Evolutionary conservation across 73 alveolate genomes (phyloP).

Genomic region (Paramecium caudatum): DNA sequence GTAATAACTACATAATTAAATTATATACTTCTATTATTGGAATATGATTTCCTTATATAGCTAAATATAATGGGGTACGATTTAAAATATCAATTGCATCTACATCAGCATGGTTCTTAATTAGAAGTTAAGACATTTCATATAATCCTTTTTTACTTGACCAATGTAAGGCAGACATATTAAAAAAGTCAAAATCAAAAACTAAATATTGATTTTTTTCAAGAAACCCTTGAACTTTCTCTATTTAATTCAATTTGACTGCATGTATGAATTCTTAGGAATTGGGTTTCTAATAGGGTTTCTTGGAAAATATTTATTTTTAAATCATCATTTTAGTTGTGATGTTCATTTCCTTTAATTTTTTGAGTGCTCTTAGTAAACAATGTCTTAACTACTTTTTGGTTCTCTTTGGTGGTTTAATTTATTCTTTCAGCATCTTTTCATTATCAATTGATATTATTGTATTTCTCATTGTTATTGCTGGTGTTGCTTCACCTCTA

Average conservation of each 20-base stretch:
- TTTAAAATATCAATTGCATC: constrained; percentile 48
- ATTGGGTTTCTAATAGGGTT: not conserved
- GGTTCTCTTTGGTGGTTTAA: constrained; percentile 51
- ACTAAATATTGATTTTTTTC: constrained; percentile 60
- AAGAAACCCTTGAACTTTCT: not conserved
- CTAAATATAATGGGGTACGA: constrained; percentile 36
- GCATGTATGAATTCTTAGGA: constrained; percentile 51
- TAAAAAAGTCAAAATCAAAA: constrained; percentile 64
- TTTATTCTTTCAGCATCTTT: not conserved
- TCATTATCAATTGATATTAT: not conserved
- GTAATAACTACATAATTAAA: not conserved
- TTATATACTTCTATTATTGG: not conserved
- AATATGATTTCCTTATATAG: constrained; percentile 8
- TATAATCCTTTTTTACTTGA: constrained; percentile 54
- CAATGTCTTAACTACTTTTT: constrained; percentile 31
- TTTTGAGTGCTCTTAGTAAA: constrained; percentile 28
- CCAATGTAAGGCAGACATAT: constrained; percentile 71
- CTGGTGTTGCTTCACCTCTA: not conserved
- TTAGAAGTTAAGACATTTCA: constrained; percentile 48
- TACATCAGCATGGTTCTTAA: constrained; percentile 62
- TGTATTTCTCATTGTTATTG: not conserved
- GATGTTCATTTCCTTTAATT: constrained; percentile 56
- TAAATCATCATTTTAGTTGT: constrained; percentile 13
- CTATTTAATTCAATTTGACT: constrained; percentile 36
- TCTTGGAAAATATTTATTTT: constrained; percentile 47